Percentiles rank a stretch among this genome's conserved stretches.
Conservation (phyloP, 2,329 filamentous ascomycete species). For the Rutstroemia sydowiana region DNA sequence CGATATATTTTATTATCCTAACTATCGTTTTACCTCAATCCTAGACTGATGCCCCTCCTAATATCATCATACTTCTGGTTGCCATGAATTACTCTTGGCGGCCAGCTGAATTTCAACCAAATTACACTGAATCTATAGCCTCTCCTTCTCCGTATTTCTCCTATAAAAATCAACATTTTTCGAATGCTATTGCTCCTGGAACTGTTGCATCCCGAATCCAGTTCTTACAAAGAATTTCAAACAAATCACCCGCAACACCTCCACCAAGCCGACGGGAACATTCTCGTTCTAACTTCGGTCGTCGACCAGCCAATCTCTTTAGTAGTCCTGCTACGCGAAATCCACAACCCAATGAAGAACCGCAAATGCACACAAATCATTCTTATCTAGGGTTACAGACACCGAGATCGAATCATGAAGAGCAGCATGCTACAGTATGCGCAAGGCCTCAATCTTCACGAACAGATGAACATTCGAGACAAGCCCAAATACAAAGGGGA, state of each 20-base stretch:
- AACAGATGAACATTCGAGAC: too few relatives aligned
- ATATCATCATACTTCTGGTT: neutral
- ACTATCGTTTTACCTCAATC: neutral
- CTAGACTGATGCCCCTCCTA: conserved; percentile 2
- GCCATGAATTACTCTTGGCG: conserved; percentile 22
- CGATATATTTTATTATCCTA: neutral
- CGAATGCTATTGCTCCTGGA: conserved; percentile 18
- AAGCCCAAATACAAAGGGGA: neutral
- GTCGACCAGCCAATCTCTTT: conserved; percentile 21
- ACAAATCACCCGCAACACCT: neutral
- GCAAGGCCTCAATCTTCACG: too few relatives aligned
- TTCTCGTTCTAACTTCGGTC: conserved; percentile 28
- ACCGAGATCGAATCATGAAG: conserved; percentile 21
- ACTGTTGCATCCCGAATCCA: conserved; percentile 31
- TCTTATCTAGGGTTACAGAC: conserved; percentile 25
- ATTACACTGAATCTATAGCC: conserved; percentile 13
- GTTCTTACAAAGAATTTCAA: conserved; percentile 28
- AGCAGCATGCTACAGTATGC: conserved; percentile 21
- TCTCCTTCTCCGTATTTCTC: neutral
- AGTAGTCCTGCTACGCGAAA: conserved; percentile 22
- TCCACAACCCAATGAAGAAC: conserved; percentile 22
- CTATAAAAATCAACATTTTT: neutral
- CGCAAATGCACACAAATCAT: conserved; percentile 24
- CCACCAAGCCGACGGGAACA: neutral
- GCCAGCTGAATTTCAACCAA: too few relatives aligned